phyloP scores from a whole-genome alignment of 1,284 basidiomycete species.

The Hemileia vastatrix region DNA sequence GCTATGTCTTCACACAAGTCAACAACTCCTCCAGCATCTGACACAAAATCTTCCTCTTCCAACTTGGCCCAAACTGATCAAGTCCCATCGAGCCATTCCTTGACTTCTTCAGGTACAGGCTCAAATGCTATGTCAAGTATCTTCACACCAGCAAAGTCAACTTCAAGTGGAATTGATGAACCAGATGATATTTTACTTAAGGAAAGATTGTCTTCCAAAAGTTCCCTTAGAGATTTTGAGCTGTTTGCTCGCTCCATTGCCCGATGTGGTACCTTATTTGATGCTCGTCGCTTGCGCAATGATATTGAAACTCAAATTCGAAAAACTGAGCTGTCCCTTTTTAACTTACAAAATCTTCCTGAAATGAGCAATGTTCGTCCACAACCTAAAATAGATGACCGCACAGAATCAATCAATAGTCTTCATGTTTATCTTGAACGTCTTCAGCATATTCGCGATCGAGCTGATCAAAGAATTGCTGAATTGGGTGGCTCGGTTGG shows the following conservation, averaged over 20 bases:
- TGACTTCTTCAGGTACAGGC: too few species aligned
- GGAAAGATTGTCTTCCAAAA: slow-evolving; percentile 35
- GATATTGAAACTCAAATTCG: slow-evolving; percentile 80
- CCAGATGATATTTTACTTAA: slow-evolving; percentile 10
- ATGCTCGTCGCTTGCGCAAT: slow-evolving; percentile 78
- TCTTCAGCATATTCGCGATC: slow-evolving; percentile 73
- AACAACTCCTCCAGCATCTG: not conserved
- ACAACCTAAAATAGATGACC: slow-evolving; percentile 70
- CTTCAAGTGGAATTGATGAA: not conserved
- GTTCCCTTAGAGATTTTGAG: slow-evolving; percentile 63
- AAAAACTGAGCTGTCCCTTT: slow-evolving; percentile 55
- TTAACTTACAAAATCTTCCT: not conserved
- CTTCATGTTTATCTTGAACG: slow-evolving; percentile 74
- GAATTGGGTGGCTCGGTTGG: slow-evolving; percentile 60
- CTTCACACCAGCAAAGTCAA: not conserved
- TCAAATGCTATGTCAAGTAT: not conserved
- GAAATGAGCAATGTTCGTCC: slow-evolving; percentile 47
- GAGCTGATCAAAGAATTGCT: slow-evolving; percentile 72
- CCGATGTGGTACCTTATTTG: slow-evolving; percentile 67
- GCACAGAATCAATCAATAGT: slow-evolving; percentile 69
- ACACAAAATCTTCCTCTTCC: slow-evolving; percentile 28
- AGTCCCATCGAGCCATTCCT: too few species aligned
- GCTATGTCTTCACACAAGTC: slow-evolving; percentile 27
- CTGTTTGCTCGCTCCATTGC: slow-evolving; percentile 75
- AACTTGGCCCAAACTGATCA: slow-evolving; percentile 14